Percentiles rank a stretch among this genome's conserved stretches.
Evolutionary conservation across 108 stramenopile genomes (phyloP).

Genomic region (Skeletonema tropicum): DNA sequence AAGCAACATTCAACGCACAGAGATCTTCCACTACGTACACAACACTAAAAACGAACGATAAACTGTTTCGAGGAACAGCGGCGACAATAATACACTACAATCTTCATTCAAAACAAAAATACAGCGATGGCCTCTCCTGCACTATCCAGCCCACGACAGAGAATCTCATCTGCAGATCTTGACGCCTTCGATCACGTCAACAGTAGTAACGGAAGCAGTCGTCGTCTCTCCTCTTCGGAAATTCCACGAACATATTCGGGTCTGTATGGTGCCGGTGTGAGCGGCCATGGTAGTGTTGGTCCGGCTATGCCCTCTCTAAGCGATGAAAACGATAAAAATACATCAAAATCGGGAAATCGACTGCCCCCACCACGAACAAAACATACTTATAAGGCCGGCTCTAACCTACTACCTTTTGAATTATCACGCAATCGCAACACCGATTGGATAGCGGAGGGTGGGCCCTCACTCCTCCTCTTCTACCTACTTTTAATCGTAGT

Average conservation of each 20-base stretch:
- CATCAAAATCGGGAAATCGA: background rate
- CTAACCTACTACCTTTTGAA: conserved; percentile 80
- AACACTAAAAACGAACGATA: too few species aligned
- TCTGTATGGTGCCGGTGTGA: conserved; percentile 64
- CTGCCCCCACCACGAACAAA: background rate
- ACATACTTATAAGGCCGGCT: conserved; percentile 5
- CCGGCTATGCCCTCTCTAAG: conserved; percentile 25
- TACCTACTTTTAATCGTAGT: conserved; percentile 67
- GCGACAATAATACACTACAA: background rate
- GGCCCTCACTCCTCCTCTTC: conserved; percentile 54
- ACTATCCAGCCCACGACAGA: conserved; percentile 37
- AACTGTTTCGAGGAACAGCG: background rate
- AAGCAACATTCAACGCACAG: too few species aligned
- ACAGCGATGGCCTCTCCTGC: conserved; percentile 42
- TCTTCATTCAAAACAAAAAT: too few species aligned
- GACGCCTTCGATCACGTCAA: conserved; percentile 10
- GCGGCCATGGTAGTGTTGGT: conserved; percentile 6
- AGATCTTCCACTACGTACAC: too few species aligned
- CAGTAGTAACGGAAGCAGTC: conserved; percentile 10
- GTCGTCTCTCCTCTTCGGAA: conserved; percentile 75
- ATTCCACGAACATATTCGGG: conserved; percentile 82
- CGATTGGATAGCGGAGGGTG: conserved; percentile 56
- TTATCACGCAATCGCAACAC: conserved; percentile 66
- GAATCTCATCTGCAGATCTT: conserved; percentile 31
- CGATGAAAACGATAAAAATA: background rate